Base-by-base conservation (phyloP, 2,329 filamentous ascomycete genomes). In the Penicillium nordicum region DNA sequence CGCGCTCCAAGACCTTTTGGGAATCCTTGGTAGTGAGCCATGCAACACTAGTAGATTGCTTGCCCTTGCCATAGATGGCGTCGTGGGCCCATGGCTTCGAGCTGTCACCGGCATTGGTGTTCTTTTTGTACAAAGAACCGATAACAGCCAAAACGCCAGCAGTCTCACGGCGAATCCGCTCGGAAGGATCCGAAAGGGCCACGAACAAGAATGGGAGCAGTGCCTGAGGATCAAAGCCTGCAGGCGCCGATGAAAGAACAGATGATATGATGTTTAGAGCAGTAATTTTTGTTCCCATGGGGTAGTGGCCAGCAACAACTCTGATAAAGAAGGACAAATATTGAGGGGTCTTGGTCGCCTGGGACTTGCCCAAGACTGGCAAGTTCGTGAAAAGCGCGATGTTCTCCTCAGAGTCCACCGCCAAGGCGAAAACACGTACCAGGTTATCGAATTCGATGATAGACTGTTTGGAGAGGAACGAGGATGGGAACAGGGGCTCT, bases 151-250 rank as follows among this genome's bases (percentile, higher is more conserved):
- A 70, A 32, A 92, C 79, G 50, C 87, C 83, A 23, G 87, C 86
- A 21, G 92, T 89, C 49, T 90, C 86, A 59, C 86, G 85, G 43
- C 92, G 88, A 41, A 96, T 88, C 59, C 85, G 85, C 60, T 87
- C 86, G 1, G 89, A 89, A 5, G 85, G 76, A 70, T 97, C 93
- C 25, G 84, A 80, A 18, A 97, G 81, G 23, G 88, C 89, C 37
- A 83, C 79, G 44, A 97, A 76, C 32, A 88, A 79, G 74, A 96
- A 97, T 2, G 93, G 93, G n/a, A 96, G 69, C 18, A 97, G 72
- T 11, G 85, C 83, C 69, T 97, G 93, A 47, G 92, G 80, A 69
- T 96, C 89, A 8, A 83, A 68, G 21, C 77, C 76, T 23, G 82
- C 79, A 14, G 74, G 74, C 10, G 75, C 72, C 51, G 83, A 82